These are phyloP conservation scores for Acorus gramineus DNA, from an alignment of 106 monocot genomes.

Conservation along the genomic window DNA sequence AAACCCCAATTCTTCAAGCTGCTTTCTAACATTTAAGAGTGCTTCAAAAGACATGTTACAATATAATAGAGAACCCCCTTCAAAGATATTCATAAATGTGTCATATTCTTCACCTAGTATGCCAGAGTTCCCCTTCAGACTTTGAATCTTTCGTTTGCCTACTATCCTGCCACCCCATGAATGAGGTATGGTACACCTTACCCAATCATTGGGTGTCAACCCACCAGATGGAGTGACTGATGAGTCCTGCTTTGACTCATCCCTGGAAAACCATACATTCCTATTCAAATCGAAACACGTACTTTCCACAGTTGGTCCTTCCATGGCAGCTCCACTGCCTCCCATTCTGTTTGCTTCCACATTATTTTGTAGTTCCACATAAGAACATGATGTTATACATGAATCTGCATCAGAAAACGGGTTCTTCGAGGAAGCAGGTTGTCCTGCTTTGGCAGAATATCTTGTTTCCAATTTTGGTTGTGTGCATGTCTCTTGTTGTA, in stretches of 20 bases:
- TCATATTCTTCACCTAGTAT: constrained; percentile 60
- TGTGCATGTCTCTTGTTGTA: constrained; percentile 7
- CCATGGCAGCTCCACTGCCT: constrained; percentile 25
- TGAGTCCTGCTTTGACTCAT: constrained; percentile 29
- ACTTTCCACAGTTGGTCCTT: constrained; percentile 66
- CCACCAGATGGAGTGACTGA: constrained; percentile 15
- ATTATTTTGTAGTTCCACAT: constrained; percentile 26
- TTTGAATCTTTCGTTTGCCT: constrained; percentile 52
- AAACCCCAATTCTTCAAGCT: constrained; percentile 93
- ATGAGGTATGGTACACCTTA: constrained; percentile 38
- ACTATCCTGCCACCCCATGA: constrained; percentile 75
- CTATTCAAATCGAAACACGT: constrained; percentile 35
- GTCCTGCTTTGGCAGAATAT: constrained; percentile 20
- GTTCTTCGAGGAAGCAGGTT: constrained; percentile 5
- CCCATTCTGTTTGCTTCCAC: constrained; percentile 24
- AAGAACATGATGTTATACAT: constrained; percentile 28
- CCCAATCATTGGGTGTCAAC: constrained; percentile 30
- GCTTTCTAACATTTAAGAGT: constrained; percentile 75
- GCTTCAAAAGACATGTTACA: constrained; percentile 97
- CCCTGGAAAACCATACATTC: constrained; percentile 46
- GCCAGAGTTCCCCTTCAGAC: constrained; percentile 24
- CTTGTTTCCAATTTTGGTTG: constrained; percentile 26
- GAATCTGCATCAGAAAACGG: constrained; percentile 20
- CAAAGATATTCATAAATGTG: constrained; percentile 75
- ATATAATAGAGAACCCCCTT: constrained; percentile 91